Conservation (phyloP, 176 grass and related monocot genomes). For the Chloris gayana region DNA sequence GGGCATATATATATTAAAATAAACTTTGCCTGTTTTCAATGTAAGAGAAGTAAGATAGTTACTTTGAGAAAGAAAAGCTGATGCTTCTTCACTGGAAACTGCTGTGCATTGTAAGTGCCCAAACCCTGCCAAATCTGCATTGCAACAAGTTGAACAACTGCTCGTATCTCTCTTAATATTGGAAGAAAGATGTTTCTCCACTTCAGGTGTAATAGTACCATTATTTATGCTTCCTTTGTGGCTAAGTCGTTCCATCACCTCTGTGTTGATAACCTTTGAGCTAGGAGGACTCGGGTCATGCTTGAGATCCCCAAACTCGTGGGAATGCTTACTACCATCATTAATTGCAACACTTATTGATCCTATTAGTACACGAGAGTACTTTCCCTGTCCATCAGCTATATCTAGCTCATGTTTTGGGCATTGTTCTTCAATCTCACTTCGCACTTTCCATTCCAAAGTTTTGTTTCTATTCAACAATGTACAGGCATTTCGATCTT, state of each 20-base stretch:
- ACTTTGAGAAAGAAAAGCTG: conserved; percentile 77
- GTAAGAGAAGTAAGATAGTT: conserved; percentile 36
- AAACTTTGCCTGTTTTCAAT: neutral
- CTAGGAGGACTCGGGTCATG: conserved; percentile 14
- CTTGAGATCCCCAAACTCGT: neutral
- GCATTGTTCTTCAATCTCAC: conserved; percentile 45
- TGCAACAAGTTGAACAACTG: conserved; percentile 19
- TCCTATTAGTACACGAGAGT: conserved; percentile 71
- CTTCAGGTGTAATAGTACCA: neutral
- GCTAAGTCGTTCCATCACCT: conserved; percentile 22
- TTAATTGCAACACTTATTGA: conserved; percentile 79
- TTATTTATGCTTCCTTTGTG: conserved; percentile 23
- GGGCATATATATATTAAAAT: neutral
- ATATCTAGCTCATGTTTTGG: conserved; percentile 37
- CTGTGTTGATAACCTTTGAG: conserved; percentile 4
- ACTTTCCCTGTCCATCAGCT: conserved; percentile 39
- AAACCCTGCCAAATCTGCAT: conserved; percentile 15
- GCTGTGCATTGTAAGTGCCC: conserved; percentile 11
- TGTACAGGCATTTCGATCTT: conserved; percentile 41
- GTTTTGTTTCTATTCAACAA: conserved; percentile 37
- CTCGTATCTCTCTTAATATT: conserved; percentile 4
- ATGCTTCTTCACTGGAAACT: conserved; percentile 58
- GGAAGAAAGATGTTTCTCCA: conserved; percentile 4
- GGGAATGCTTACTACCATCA: conserved; percentile 18
- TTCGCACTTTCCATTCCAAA: conserved; percentile 50